Base-by-base conservation (phyloP, 2,329 filamentous ascomycete species). In the Colletotrichum sp. region DNA sequence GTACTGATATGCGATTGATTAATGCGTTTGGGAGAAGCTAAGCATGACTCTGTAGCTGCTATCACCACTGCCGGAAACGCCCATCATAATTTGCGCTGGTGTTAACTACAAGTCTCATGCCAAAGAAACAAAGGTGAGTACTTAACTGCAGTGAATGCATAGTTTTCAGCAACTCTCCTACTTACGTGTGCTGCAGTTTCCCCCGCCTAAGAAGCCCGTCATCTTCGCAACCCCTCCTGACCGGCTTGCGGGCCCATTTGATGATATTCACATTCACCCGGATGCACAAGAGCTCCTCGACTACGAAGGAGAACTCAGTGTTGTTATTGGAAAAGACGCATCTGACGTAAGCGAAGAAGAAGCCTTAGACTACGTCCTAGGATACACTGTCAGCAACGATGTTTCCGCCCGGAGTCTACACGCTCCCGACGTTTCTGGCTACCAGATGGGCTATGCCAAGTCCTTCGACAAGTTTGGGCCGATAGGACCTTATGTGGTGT, bases 391-490 rank as follows among this genome's bases (percentile, higher is more conserved):
- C 39, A 89, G 89, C 49, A 92, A 92, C 78, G 90, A 92, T 78
- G 84, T 92, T 2, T 89, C 88, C 0, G 85, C 86, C 0, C 86
- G 90, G 0, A 89, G 90, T 75, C 83, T 87, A 49, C 90, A 92
- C 77, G 82, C 88, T 7, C 86, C 88, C 0, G 81, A 81, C 0
- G 82, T 86, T 4, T 89, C 90, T 0, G 89, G 89, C 0, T 84
- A 82, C 1, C 90, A 92, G 79, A 91, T 88, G 88, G 86, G 87
- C 1, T 92, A 91, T 77, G 87, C 84, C 16, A 91, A 92, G 78
- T 88, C 89, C 0, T 92, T 92, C 72, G 89, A 92, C 77, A 89
- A 85, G 0, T 91, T 85, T 77, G 88, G 88, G 1, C 90, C 90
- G 0, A 75, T 92, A 0, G 90, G 90, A 0, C 90, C 90, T 57